A percentile compares a stretch with the other conserved stretches of the same genome.
Evolutionary conservation across 306 rosid species (phyloP).

Genomic region (Urtica urens): DNA sequence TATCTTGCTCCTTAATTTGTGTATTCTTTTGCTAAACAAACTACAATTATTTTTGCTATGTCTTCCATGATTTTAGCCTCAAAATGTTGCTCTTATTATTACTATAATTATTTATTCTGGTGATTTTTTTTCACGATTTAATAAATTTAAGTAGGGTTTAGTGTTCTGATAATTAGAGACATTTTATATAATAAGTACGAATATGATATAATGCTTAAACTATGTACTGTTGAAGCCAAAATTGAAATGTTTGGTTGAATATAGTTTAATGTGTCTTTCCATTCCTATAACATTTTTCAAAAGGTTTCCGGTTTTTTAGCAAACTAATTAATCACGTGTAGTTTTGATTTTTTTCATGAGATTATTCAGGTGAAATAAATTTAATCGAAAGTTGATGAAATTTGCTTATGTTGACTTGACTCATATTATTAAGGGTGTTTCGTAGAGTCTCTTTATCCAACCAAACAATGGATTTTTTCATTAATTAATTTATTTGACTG

Average conservation of each 20-base stretch:
- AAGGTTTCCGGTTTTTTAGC: neutral
- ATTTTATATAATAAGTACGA: no score
- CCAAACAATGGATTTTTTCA: neutral
- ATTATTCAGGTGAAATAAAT: neutral
- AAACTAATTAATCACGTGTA: neutral
- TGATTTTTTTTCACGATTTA: no score
- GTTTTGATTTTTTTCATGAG: neutral
- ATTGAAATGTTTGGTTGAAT: neutral
- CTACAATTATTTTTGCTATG: no score
- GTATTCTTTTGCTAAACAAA: no score
- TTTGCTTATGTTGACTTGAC: neutral
- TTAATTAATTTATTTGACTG: no score
- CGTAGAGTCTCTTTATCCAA: neutral
- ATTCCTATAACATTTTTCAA: neutral
- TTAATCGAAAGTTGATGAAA: neutral
- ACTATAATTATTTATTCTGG: no score
- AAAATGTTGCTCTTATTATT: no score
- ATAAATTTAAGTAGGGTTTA: no score
- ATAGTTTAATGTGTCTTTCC: no score
- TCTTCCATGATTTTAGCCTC: slow-evolving; percentile 10
- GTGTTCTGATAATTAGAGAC: no score
- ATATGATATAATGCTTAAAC: no score
- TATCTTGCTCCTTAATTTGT: slow-evolving; percentile 9
- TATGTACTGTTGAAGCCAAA: no score
- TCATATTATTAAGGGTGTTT: neutral